Evolutionary conservation across 495 filamentous ascomycete genomes (phyloP), one percentile per base, ranked within the genome.

Genomic region (Penicillium robsamsonii): DNA sequence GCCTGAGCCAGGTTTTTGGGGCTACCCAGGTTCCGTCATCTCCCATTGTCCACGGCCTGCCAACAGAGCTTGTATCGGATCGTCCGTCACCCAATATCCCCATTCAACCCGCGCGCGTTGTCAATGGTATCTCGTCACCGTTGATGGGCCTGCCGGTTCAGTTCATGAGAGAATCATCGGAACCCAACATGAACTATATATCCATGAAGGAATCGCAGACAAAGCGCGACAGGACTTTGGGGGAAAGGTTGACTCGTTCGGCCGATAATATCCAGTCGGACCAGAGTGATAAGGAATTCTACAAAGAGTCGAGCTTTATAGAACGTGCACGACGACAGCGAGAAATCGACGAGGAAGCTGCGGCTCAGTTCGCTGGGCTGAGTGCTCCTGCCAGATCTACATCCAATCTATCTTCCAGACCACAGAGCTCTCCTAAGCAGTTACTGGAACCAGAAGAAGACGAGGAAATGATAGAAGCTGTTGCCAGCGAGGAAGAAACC

Each of bases 21-120:
- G 73, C 75, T 10, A 82, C 79, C 0, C 79, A 81, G 53, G 79
- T 74, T n/a, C 70, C 75, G n/a, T 79, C 79, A 2, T 81, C 79
- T 12, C 79, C 79, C 2, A 59, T 81, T 27, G 67, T 74, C 11
- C 71, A 75, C 58, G 53, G 61, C 9, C 61, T 68, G 4, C 68
- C 72, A 3, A 67, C 72, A 8, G 79, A 79, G 43, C 60, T 68
- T 7, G 38, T 73, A 46, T 81, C 79, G 11, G 77, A 79, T 41
- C 75, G 79, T 25, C 79, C 79, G 10, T 82, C 79, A 2, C 79
- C 79, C n/a, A 76, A 79, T 58, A 61, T 81, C 24, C 72, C 71
- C 22, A 72, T 79, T 11, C 77, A 80, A 48, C 64, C 68, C 15
- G 69, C 66, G 10, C 71, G 71, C 6, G 57, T 77, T 33, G 59